phyloP scores from a whole-genome alignment of 768 basidiomycete genomes.

The Tulasnella sp. region DNA sequence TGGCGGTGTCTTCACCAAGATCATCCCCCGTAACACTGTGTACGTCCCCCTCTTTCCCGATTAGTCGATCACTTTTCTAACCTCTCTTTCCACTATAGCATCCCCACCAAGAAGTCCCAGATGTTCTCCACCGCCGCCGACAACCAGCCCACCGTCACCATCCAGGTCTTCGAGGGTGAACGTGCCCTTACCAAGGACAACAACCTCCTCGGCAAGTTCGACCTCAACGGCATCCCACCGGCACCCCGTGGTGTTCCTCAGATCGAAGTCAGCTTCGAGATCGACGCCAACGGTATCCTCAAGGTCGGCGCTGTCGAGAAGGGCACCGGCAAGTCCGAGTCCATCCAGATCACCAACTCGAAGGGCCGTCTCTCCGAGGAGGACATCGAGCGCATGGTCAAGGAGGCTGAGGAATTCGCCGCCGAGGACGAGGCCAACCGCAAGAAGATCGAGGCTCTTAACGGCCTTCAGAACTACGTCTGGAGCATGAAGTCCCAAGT shows the following conservation, averaged over 20 bases:
- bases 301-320: slow-evolving; percentile 90
- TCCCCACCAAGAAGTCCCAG: slow-evolving; percentile 95
- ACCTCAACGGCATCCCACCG: slow-evolving; percentile 87
- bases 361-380: slow-evolving; percentile 86
- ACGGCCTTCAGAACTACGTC: slow-evolving; percentile 73
- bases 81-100: slow-evolving; percentile 34
- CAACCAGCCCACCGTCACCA: slow-evolving; percentile 71
- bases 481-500: slow-evolving; percentile 86
- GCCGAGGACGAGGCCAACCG: slow-evolving; percentile 71
- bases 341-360: slow-evolving; percentile 93
- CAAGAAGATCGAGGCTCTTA: slow-evolving; percentile 81
- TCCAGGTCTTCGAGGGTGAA: slow-evolving; percentile 44
- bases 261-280: slow-evolving; percentile 94
- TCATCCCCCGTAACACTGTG: slow-evolving; percentile 96
- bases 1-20: slow-evolving; percentile 92
- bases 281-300: slow-evolving; percentile 94
- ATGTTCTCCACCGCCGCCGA: slow-evolving; percentile 86
- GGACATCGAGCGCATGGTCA: slow-evolving; percentile 94
- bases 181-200: slow-evolving; percentile 95
- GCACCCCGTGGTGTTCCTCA: slow-evolving; percentile 96
- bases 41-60: not conserved
- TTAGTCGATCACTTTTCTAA: not conserved
- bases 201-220: slow-evolving; percentile 96
- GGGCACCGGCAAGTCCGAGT: slow-evolving; percentile 85
- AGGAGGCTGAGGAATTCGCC: slow-evolving; percentile 87